Evolutionary conservation across 306 rosid genomes (phyloP).

Genomic region (Medicago lupulina): DNA sequence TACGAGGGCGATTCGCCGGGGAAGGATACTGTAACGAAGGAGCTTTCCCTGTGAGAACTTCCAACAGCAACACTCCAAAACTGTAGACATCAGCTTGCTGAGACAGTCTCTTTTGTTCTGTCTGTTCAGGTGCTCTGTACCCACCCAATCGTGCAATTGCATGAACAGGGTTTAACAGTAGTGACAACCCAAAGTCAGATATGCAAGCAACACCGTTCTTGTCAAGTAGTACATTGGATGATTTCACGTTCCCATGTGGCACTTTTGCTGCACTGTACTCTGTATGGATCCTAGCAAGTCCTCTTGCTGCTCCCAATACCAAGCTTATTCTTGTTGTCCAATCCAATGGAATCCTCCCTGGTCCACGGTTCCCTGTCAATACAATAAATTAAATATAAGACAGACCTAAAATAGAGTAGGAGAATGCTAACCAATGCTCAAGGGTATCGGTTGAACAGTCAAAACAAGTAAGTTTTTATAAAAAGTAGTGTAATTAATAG

Average conservation of each 20-base stretch:
- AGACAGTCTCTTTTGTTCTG: constrained; percentile 73
- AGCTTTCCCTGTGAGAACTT: constrained; percentile 83
- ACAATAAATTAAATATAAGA: not conserved
- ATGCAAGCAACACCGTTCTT: constrained; percentile 92
- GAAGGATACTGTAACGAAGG: constrained; percentile 80
- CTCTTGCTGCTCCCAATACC: constrained; percentile 88
- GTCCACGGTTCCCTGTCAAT: constrained; percentile 84
- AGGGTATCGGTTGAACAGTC: too few species aligned
- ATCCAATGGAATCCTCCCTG: constrained; percentile 95
- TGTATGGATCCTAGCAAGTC: constrained; percentile 78
- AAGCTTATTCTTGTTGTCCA: constrained; percentile 99
- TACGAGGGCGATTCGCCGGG: constrained; percentile 50
- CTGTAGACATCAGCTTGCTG: constrained; percentile 89
- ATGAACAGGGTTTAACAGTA: constrained; percentile 84
- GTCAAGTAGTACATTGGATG: constrained; percentile 93
- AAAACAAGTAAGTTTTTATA: too few species aligned
- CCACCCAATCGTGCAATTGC: constrained; percentile 95
- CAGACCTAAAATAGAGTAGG: not conserved
- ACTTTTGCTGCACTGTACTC: constrained; percentile 74
- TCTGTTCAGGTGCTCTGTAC: constrained; percentile 90
- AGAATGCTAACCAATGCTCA: too few species aligned
- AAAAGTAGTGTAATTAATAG: too few species aligned
- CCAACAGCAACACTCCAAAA: constrained; percentile 85
- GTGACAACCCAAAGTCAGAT: constrained; percentile 85
- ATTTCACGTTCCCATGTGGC: constrained; percentile 91